These are phyloP conservation scores for Pyronema domesticum DNA, from an alignment of 495 filamentous ascomycete genomes.

Conservation along the genomic window DNA sequence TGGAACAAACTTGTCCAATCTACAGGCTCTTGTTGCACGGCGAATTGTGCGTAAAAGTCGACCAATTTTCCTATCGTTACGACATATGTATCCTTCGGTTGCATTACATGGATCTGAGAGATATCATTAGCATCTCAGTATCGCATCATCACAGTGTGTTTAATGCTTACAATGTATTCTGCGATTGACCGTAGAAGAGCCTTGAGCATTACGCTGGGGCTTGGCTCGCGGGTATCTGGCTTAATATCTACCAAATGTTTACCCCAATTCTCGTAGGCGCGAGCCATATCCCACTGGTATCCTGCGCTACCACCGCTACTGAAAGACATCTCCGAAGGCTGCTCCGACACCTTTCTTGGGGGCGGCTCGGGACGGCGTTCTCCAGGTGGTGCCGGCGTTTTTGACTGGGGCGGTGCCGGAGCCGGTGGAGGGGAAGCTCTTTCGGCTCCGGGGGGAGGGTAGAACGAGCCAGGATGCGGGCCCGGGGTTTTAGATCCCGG, in stretches of 20 bases:
- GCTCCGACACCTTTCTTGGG: slow-evolving; percentile 9
- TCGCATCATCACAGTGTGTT: not conserved
- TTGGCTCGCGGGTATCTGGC: slow-evolving; percentile 10
- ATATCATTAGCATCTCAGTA: slow-evolving; percentile 18
- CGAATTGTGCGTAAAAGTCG: slow-evolving; percentile 53
- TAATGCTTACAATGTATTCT: slow-evolving; percentile 48
- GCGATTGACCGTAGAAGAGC: slow-evolving; percentile 63
- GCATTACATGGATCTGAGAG: slow-evolving; percentile 55
- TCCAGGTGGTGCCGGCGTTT: slow-evolving; percentile 4
- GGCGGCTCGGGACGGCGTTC: slow-evolving; percentile 5
- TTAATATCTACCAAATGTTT: slow-evolving; percentile 14
- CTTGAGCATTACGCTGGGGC: slow-evolving; percentile 46
- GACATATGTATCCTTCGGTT: slow-evolving; percentile 57
- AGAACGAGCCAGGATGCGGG: slow-evolving; percentile 1
- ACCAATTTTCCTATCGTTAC: slow-evolving; percentile 65
- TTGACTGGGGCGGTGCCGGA: not conserved
- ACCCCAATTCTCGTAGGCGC: slow-evolving; percentile 17
- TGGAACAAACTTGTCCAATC: slow-evolving; percentile 41
- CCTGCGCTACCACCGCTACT: slow-evolving; percentile 7
- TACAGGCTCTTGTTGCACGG: slow-evolving; percentile 43
- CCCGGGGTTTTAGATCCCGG: slow-evolving; percentile 3
- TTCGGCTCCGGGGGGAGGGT: not conserved
- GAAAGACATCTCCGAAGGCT: slow-evolving; percentile 6
- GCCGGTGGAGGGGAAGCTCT: not conserved
- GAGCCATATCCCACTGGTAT: slow-evolving; percentile 9